Conservation (phyloP, 129 eudicot species). For the Chrysanthemum lavandulifolium region DNA sequence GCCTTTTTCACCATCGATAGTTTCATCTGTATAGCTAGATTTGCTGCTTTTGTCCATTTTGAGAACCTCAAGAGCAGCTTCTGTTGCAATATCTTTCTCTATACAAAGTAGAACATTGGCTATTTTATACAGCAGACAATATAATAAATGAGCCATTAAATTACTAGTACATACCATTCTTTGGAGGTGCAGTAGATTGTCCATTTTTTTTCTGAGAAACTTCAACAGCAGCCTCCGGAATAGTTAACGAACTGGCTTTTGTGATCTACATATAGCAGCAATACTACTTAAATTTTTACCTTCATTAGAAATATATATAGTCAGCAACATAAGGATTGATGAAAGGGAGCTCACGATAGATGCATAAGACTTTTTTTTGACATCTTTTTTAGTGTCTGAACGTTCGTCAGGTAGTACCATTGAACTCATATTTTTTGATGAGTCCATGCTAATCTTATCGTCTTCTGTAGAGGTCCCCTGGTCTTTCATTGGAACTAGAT, state of each 20-base stretch:
- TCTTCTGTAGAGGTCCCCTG: slow-evolving; percentile 18
- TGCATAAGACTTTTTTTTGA: slow-evolving; percentile 21
- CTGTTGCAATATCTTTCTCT: neutral
- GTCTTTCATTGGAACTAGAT: neutral
- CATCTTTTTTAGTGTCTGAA: slow-evolving; percentile 2
- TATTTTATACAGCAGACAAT: neutral
- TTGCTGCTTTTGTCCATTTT: neutral
- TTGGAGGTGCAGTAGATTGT: neutral
- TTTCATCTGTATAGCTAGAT: slow-evolving; percentile 1
- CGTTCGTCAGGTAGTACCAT: neutral
- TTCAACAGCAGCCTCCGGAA: neutral
- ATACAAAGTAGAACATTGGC: neutral
- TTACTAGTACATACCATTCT: slow-evolving; percentile 8
- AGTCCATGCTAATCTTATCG: neutral
- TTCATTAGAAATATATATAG: neutral
- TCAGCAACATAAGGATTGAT: slow-evolving; percentile 3
- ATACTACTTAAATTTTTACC: neutral
- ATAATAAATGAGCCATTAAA: neutral
- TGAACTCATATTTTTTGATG: slow-evolving; percentile 5
- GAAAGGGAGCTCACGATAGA: slow-evolving; percentile 21
- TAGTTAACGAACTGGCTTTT: slow-evolving; percentile 1
- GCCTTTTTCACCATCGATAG: neutral
- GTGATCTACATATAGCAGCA: slow-evolving; percentile 22
- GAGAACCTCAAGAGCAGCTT: slow-evolving; percentile 17
- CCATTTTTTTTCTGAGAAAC: neutral